A percentile compares a stretch with the other conserved stretches of the same genome.
These are phyloP conservation scores for Castanea sativa DNA, from an alignment of 306 rosid species.

Conservation along the genomic window DNA sequence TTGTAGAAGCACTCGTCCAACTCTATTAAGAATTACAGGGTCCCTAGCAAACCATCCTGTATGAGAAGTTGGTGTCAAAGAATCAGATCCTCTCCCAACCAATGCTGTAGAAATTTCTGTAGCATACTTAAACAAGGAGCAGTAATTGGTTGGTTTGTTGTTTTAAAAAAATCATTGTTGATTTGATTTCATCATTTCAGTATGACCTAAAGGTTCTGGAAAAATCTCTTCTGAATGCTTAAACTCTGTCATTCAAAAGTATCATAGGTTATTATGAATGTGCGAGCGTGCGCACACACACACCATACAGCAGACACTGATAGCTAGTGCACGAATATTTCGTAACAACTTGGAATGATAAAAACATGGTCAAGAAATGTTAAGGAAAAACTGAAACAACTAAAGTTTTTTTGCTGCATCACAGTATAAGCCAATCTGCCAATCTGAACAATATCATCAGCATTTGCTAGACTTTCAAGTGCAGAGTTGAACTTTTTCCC, in stretches of 20 bases:
- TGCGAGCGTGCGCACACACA: not conserved
- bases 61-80: slow-evolving; percentile 34
- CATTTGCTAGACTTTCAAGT: not conserved
- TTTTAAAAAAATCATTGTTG: not conserved
- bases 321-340: not conserved
- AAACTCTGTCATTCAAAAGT: not conserved
- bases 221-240: not conserved
- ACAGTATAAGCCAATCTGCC: not conserved
- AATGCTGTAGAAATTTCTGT: not conserved
- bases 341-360: not conserved
- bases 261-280: not conserved
- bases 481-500: not conserved
- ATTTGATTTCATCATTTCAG: not conserved
- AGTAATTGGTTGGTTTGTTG: not conserved
- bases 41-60: slow-evolving; percentile 97
- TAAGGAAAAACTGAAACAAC: not conserved
- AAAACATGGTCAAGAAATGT: not conserved
- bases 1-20: slow-evolving; percentile 61
- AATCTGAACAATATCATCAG: not conserved
- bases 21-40: slow-evolving; percentile 55
- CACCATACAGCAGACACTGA: not conserved
- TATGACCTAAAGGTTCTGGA: not conserved
- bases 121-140: not conserved
- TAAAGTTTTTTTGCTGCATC: not conserved
- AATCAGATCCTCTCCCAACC: not conserved